These are phyloP conservation scores for Sporothrix luriei DNA, from an alignment of 2,329 filamentous ascomycete genomes.

Conservation along the genomic window DNA sequence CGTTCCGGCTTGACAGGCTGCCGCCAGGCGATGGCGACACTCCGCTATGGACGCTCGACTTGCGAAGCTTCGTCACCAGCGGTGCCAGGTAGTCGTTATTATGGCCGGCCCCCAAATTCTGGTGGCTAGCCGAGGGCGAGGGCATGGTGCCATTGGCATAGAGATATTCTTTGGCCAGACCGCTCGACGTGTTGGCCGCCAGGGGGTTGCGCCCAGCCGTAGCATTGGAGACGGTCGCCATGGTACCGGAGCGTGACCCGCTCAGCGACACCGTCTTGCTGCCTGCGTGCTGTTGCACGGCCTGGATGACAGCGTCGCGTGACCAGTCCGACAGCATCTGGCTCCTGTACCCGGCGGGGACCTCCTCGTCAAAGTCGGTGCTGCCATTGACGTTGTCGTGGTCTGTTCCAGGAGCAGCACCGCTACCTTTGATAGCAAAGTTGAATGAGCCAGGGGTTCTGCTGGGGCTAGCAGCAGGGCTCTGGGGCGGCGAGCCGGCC, in stretches of 20 bases:
- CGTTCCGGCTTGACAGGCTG: conserved; percentile 40
- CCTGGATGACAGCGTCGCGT: conserved; percentile 69
- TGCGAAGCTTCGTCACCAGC: conserved; percentile 52
- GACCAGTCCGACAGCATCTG: conserved; percentile 81
- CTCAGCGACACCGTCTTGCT: conserved; percentile 74
- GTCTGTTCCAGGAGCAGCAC: background rate
- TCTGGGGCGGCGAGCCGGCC: conserved; percentile 63
- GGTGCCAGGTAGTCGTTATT: conserved; percentile 40
- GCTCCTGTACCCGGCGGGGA: conserved; percentile 70
- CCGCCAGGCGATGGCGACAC: conserved; percentile 49
- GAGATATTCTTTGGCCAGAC: conserved; percentile 38
- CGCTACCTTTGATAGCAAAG: conserved; percentile 20
- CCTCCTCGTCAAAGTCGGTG: conserved; percentile 51
- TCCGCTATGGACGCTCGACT: conserved; percentile 58
- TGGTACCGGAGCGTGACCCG: conserved; percentile 70
- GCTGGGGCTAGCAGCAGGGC: conserved; percentile 69
- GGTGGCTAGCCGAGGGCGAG: conserved; percentile 54
- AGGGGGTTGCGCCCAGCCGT: conserved; percentile 54
- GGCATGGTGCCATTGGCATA: conserved; percentile 41
- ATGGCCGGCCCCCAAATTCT: conserved; percentile 50
- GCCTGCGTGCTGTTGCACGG: conserved; percentile 60
- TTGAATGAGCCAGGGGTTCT: conserved; percentile 47
- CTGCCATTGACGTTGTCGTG: conserved; percentile 32
- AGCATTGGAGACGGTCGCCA: conserved; percentile 45
- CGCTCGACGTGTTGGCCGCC: conserved; percentile 49